Conservation (phyloP, 257 asterid genomes). For the Fraxinus americana region DNA sequence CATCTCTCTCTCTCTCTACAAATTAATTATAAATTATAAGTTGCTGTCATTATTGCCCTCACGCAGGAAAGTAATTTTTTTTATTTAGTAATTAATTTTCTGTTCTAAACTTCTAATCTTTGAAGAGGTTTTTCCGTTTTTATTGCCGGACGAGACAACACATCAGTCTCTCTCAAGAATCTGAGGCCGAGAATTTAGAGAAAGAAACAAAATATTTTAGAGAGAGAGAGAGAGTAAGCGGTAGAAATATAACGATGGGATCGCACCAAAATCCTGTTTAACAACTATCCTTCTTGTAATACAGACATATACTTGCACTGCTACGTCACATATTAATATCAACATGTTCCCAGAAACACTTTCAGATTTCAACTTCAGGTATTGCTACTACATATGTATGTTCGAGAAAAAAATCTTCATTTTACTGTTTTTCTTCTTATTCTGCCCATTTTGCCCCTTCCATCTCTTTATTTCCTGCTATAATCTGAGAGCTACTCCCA, state of each 20-base stretch:
- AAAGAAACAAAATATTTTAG: constrained; percentile 4
- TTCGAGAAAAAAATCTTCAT: background rate
- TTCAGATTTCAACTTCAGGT: constrained; percentile 39
- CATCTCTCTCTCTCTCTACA: constrained; percentile 15
- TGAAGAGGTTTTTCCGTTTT: constrained; percentile 32
- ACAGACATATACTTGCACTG: constrained; percentile 1
- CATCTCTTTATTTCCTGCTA: background rate
- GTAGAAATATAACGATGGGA: constrained; percentile 43
- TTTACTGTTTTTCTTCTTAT: background rate
- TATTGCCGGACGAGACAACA: constrained; percentile 43
- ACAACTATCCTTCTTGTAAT: constrained; percentile 27
- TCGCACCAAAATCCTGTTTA: constrained; percentile 52
- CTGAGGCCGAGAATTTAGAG: constrained; percentile 24
- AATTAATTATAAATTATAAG: constrained; percentile 15
- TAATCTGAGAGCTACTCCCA: background rate
- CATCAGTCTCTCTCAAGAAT: constrained; percentile 62
- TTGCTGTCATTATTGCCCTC: constrained; percentile 37
- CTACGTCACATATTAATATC: background rate
- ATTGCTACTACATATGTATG: constrained; percentile 22
- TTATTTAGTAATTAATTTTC: constrained; percentile 7
- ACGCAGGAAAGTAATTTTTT: constrained; percentile 15
- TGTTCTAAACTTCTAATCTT: constrained; percentile 21
- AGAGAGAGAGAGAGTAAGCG: constrained; percentile 38
- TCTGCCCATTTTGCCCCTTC: background rate
- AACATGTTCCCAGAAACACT: constrained; percentile 33